Evolutionary conservation across 805 yeast species (phyloP).

Genomic region (Torulaspora franciscae): DNA sequence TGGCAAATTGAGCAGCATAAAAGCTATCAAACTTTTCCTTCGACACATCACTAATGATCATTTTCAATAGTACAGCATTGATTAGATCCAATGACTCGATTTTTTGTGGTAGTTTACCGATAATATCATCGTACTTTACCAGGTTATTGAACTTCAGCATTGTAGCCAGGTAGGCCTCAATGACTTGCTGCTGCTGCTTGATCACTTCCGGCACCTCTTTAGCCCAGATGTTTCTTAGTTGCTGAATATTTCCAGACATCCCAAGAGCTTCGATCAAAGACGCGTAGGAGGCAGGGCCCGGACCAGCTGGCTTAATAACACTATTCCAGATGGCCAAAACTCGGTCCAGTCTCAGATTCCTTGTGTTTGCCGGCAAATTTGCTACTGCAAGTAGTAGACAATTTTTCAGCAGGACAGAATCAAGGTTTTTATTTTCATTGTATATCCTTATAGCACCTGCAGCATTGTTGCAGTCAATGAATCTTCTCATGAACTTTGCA

Average conservation of each 20-base stretch:
- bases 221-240: conserved; percentile 25
- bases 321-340: conserved; percentile 35
- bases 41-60: conserved; percentile 13
- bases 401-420: conserved; percentile 16
- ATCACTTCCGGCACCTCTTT: conserved; percentile 24
- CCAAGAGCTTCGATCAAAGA: conserved; percentile 23
- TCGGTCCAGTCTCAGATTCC: conserved; percentile 19
- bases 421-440: conserved; percentile 20
- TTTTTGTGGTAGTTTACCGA: conserved; percentile 16
- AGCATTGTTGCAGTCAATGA: conserved; percentile 18
- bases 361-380: conserved; percentile 15
- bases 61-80: conserved; percentile 21
- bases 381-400: conserved; percentile 26
- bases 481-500: conserved; percentile 25
- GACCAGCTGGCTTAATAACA: conserved; percentile 15
- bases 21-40: conserved; percentile 16
- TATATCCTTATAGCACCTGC: conserved; percentile 20
- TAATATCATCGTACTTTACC: conserved; percentile 10
- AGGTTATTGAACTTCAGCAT: conserved; percentile 12
- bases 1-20: conserved; percentile 14
- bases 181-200: conserved; percentile 17
- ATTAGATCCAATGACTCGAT: conserved; percentile 22
- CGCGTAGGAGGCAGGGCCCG: conserved; percentile 21
- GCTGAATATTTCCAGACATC: conserved; percentile 16
- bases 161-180: conserved; percentile 22